phyloP scores from a whole-genome alignment of 177 flowering plant species.

The Tripterygium wilfordii region DNA sequence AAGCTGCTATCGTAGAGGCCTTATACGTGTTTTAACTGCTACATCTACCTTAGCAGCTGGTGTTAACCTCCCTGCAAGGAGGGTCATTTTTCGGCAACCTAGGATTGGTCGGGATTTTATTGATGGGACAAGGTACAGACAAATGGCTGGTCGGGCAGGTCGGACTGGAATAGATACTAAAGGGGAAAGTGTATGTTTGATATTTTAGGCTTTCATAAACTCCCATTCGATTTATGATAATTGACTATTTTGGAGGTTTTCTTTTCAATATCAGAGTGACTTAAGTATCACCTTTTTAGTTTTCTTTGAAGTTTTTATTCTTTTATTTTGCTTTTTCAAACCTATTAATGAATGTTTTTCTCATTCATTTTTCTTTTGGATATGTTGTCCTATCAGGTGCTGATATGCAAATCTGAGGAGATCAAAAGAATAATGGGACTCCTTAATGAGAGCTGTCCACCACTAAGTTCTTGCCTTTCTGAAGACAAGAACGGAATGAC shows the following conservation, averaged over 20 bases:
- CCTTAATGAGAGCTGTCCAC: slow-evolving; percentile 77
- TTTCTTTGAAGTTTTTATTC: slow-evolving; percentile 5
- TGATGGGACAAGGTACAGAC: slow-evolving; percentile 91
- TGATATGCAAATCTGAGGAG: slow-evolving; percentile 89
- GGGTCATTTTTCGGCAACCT: slow-evolving; percentile 97
- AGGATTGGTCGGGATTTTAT: slow-evolving; percentile 92
- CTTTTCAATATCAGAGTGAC: too few species aligned
- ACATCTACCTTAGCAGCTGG: slow-evolving; percentile 99
- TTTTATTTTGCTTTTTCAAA: background rate
- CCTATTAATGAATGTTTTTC: background rate
- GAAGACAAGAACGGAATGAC: slow-evolving; percentile 99
- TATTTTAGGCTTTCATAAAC: too few species aligned
- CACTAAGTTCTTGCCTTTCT: slow-evolving; percentile 85
- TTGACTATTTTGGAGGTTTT: too few species aligned
- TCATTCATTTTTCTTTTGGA: too few species aligned
- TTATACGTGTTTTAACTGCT: slow-evolving; percentile 86
- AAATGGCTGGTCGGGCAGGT: slow-evolving; percentile 99
- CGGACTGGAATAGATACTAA: slow-evolving; percentile 97
- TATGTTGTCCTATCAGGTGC: too few species aligned
- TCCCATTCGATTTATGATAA: too few species aligned
- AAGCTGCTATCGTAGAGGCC: slow-evolving; percentile 87
- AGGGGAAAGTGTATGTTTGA: slow-evolving; percentile 92
- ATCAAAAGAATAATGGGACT: slow-evolving; percentile 57
- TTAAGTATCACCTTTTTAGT: too few species aligned
- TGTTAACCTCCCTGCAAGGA: slow-evolving; percentile 92